Base-by-base conservation (phyloP, 169 alveolate species). In the Plasmodium gallinaceum region DNA sequence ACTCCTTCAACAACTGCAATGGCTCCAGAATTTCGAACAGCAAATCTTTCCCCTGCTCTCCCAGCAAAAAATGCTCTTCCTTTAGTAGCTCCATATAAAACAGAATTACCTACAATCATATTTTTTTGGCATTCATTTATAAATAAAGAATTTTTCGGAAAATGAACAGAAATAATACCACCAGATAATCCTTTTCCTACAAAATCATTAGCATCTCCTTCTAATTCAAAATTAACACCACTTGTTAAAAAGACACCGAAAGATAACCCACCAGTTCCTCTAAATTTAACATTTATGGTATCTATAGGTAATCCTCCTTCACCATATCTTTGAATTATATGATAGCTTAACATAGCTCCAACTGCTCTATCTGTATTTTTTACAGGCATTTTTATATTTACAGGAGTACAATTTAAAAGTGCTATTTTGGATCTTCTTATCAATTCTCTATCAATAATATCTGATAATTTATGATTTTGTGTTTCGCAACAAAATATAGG, bases 1-100 rank as follows among this genome's bases (percentile, higher is more conserved):
- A 88, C 94, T 5, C 96, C 97, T 70, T 93, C 96, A n/a, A 93
- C 95, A 42, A 95, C 96, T 2, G 96, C 96, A n/a, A 89, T 74
- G 22, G 94, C 96, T 3, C 96, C 96, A 16, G 95, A 91, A 85
- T 95, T 95, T 20, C 97, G 93, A 42, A 95, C 96, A 14, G 95
- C 94, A 76, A 94, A 95, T 80, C 97, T 85, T 92, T 93, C 96
- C 0, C 95, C 96, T 4, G 97, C 95, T 46, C 92, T 70, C n/a
- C 97, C 97, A 5, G 93, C 93, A 57, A 95, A 90, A 74, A 92
- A 95, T 37, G 94, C 96, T 86, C 94, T 88, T 12, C 97, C 96
- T 46, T 75, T 87, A 43, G 97, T 94, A 22, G 96, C 97, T 39
- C 97, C 97, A 70, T 93, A 95, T 14, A 93, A 80, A 52, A 91